Evolutionary conservation across 345 rosid species (phyloP).

Genomic region (Cochlearia excelsa): DNA sequence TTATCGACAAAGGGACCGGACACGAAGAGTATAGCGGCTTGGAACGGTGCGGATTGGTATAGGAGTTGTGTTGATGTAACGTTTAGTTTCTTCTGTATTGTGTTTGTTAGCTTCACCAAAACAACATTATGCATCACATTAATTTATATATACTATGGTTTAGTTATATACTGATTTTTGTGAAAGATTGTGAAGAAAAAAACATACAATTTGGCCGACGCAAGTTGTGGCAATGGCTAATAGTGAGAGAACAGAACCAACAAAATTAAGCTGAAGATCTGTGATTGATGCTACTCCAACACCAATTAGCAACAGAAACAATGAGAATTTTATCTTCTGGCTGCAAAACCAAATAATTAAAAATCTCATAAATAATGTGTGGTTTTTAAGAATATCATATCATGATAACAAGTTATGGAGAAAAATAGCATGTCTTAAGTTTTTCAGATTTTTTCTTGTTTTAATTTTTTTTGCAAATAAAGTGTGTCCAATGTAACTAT

Average conservation of each 20-base stretch:
- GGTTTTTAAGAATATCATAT: no score
- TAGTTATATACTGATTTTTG: not conserved
- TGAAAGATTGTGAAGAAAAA: not conserved
- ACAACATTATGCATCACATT: not conserved
- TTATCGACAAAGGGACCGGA: conserved; percentile 94
- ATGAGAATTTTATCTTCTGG: conserved; percentile 67
- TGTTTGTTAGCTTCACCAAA: conserved; percentile 72
- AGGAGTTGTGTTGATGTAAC: conserved; percentile 95
- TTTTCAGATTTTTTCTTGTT: no score
- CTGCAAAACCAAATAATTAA: conserved; percentile 48
- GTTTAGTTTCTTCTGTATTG: conserved; percentile 88
- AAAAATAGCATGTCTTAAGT: no score
- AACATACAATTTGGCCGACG: conserved; percentile 93
- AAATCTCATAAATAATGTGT: not conserved
- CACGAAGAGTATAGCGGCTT: conserved; percentile 93
- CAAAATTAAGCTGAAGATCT: conserved; percentile 86
- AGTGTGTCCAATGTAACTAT: no score
- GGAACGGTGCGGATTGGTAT: conserved; percentile 97
- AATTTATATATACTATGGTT: no score
- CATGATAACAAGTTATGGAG: no score
- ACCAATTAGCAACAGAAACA: conserved; percentile 65
- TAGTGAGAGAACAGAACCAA: conserved; percentile 74
- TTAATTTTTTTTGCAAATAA: no score
- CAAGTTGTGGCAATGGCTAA: conserved; percentile 92
- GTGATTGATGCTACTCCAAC: conserved; percentile 94